Percentiles rank a stretch among this genome's conserved stretches.
These are phyloP conservation scores for Cercospora nicotianae DNA, from an alignment of 2,329 filamentous ascomycete species.

Conservation along the genomic window DNA sequence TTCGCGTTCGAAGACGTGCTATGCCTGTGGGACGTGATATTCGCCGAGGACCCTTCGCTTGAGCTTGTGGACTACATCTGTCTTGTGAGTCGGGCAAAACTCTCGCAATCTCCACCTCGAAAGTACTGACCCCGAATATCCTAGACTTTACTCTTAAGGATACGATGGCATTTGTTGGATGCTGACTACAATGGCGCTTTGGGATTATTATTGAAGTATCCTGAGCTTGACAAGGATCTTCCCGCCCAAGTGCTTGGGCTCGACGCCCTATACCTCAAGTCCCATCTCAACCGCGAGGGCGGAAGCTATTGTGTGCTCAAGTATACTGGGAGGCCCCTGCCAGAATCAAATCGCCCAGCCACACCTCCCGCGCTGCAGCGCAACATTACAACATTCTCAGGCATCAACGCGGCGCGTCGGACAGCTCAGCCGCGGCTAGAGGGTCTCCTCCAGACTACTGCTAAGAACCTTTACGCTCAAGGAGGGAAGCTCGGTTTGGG, in stretches of 20 bases:
- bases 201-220: slow-evolving; percentile 80
- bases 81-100: slow-evolving; percentile 50
- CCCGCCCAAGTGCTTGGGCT: slow-evolving; percentile 63
- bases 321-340: slow-evolving; percentile 58
- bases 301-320: slow-evolving; percentile 68
- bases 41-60: slow-evolving; percentile 78
- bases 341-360: slow-evolving; percentile 33
- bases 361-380: slow-evolving; percentile 38
- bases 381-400: slow-evolving; percentile 39
- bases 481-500: slow-evolving; percentile 78
- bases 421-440: slow-evolving; percentile 57
- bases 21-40: slow-evolving; percentile 84
- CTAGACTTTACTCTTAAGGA: slow-evolving; percentile 77
- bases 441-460: slow-evolving; percentile 71
- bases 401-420: slow-evolving; percentile 24
- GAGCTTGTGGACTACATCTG: slow-evolving; percentile 88
- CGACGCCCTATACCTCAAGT: slow-evolving; percentile 74
- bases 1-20: slow-evolving; percentile 86
- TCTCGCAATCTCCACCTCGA: neutral
- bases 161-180: slow-evolving; percentile 83
- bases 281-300: slow-evolving; percentile 63
- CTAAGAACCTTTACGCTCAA: slow-evolving; percentile 70
- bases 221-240: slow-evolving; percentile 51
- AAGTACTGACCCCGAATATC: neutral
- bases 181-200: slow-evolving; percentile 86